Evolutionary conservation across 768 basidiomycete species (phyloP), one percentile per base, ranked within the genome.

Genomic region (Sporobolomyces phaffii): DNA sequence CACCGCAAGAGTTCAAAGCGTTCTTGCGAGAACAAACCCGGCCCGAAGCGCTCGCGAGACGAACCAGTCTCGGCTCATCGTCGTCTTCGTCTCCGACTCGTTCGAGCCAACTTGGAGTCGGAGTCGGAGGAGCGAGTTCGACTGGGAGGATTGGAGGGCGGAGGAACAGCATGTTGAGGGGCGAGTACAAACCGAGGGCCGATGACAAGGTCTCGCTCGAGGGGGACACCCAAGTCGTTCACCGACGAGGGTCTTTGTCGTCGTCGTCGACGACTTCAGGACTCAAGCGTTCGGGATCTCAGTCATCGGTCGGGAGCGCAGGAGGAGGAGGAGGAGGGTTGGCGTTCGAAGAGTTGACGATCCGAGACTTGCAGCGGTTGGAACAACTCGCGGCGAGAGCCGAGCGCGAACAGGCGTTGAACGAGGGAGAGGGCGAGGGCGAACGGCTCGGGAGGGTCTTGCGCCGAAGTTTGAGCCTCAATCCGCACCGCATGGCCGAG

Each of bases 1-100:
- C 93, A 0, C 96, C 96, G 28, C 88, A 86, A 51, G 92, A 98
- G 78, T 99, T 99, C 78, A 85, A 90, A 57, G 88, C 86, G 15
- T 97, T 99, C 77, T 84, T 99, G 73, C 89, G 92, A 77, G 90
- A 94, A 73, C 96, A 98, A 78, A 81, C 31, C 85, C 84, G 20
- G n/a, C 69, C 62, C 9, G 63, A 62, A 18, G 62, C 62, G 5
- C 60, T 68, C 33, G 68, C 69, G 68, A 17, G 84, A 80, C 69
- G 76, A 76, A n/a, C 76, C 62, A 59, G 38, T 53, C 77, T 76
- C n/a, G n/a, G n/a, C n/a, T n/a, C n/a, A n/a, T n/a, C n/a, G n/a
- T n/a, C n/a, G n/a, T n/a, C n/a, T n/a, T n/a, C n/a, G n/a, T 66
- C 83, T 83, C 8, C 76, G 78, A 34, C 76, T 81, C 26, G 81